Base-by-base conservation (phyloP, 495 filamentous ascomycete genomes). In the Tetracladium setigerum region DNA sequence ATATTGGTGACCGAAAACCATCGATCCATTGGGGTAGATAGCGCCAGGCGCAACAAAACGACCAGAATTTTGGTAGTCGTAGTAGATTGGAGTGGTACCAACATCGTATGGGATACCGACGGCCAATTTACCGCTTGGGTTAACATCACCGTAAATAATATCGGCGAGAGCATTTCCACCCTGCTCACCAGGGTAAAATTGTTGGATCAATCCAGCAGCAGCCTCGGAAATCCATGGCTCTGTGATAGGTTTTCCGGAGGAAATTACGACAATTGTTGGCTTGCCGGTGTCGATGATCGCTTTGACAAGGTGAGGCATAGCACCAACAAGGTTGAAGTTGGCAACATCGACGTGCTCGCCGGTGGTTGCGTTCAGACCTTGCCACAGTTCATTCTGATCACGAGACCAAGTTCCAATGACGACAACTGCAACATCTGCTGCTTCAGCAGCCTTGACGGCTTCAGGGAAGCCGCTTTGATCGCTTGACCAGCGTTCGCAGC, bases 131-230 rank as follows among this genome's bases (percentile, higher is more conserved):
- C 75, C 92, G 30, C 82, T 79, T 4, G 92, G 91, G 64, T 92
- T 95, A 60, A 88, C 79, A 44, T 73, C 77, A 38, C 92, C 92
- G 64, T 94, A 98, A 10, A 98, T 81, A 9, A 98, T 77, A 61
- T 96, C 91, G 30, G 81, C 78, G 47, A 98, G 77, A n/a, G 85
- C 78, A 65, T 91, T 89, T 30, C 92, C 92, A 30, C 83, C 87
- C 62, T 98, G 82, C 60, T 96, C 57, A 0, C 78, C 81, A 0
- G 78, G 78, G 54, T 86, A 88, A 65, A 86, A 85, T 56, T 86
- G 82, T 50, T 86, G 81, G 0, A 86, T 55, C 0, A 86, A 67
- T 0, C 80, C 81, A 0, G 77, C 65, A 0, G 82, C 76, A 3
- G 66, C 63, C 22, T 69, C 65, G 4, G 76, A 76, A 52, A 85